phyloP scores from a whole-genome alignment of 768 basidiomycete species.

The Imleria badia region DNA sequence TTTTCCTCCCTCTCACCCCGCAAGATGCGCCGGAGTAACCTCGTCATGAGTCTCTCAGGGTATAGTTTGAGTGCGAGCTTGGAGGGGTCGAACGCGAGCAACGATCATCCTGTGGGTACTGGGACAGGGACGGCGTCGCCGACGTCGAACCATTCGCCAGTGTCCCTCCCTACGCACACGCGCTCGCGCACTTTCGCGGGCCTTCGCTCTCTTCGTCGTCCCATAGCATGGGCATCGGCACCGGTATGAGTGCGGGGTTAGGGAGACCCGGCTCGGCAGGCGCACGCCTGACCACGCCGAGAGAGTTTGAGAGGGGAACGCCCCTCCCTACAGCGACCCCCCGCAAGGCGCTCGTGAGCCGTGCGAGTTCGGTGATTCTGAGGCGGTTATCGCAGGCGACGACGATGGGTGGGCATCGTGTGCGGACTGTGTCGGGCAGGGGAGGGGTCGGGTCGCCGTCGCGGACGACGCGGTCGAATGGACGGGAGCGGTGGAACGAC shows the following conservation, averaged over 20 bases:
- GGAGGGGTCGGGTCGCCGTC: neutral
- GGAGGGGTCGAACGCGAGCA: too few relatives aligned
- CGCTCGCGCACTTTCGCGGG: slow-evolving; percentile 1
- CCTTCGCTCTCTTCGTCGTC: neutral
- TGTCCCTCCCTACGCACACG: slow-evolving; percentile 13
- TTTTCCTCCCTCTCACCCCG: slow-evolving; percentile 14
- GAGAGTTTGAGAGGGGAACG: neutral
- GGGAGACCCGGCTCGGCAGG: slow-evolving; percentile 29
- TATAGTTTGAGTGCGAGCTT: too few relatives aligned
- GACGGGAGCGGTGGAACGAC: slow-evolving; percentile 2
- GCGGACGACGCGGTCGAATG: neutral
- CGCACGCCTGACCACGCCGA: slow-evolving; percentile 18
- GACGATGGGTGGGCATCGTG: neutral
- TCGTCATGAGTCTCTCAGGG: slow-evolving; percentile 24
- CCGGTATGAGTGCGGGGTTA: too few relatives aligned
- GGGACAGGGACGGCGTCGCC: slow-evolving; percentile 4
- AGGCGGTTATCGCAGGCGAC: slow-evolving; percentile 24
- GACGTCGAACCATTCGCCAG: slow-evolving; percentile 9
- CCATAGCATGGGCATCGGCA: too few relatives aligned
- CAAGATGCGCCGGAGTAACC: slow-evolving; percentile 22
- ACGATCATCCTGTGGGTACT: too few relatives aligned
- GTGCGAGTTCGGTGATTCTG: slow-evolving; percentile 28
- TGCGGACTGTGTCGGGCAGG: too few relatives aligned
- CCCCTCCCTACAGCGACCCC: neutral
- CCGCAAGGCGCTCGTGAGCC: slow-evolving; percentile 22